phyloP scores from a whole-genome alignment of 1,284 basidiomycete species.

The Papiliotrema nemorosa region DNA sequence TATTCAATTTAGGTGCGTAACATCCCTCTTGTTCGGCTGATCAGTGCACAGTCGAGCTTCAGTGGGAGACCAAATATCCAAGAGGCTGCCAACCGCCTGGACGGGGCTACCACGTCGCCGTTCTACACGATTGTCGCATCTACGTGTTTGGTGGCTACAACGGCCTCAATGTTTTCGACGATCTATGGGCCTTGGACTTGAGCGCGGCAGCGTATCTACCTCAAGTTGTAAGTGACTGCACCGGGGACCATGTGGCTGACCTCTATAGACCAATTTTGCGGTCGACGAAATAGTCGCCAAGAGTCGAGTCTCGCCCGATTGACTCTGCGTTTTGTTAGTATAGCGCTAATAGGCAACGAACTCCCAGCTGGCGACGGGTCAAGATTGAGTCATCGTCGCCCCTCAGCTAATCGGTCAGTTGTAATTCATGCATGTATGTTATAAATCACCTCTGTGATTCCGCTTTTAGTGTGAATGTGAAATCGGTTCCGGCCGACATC shows the following conservation, averaged over 20 bases:
- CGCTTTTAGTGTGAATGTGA: too few relatives aligned
- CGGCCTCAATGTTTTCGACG: slow-evolving; percentile 73
- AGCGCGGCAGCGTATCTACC: slow-evolving; percentile 86
- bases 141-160: slow-evolving; percentile 88
- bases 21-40: slow-evolving; percentile 10
- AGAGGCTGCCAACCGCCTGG: slow-evolving; percentile 64
- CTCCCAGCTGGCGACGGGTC: too few relatives aligned
- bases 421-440: too few relatives aligned
- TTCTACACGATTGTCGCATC: slow-evolving; percentile 76
- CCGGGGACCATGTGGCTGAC: not conserved
- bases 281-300: slow-evolving; percentile 29
- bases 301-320: too few relatives aligned
- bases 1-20: slow-evolving; percentile 74
- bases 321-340: too few relatives aligned
- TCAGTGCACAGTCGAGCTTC: slow-evolving; percentile 56
- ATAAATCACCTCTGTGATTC: too few relatives aligned
- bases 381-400: too few relatives aligned
- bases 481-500: too few relatives aligned
- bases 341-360: too few relatives aligned
- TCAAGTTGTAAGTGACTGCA: slow-evolving; percentile 59
- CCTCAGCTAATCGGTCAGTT: too few relatives aligned
- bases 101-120: slow-evolving; percentile 70
- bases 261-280: slow-evolving; percentile 39
- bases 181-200: slow-evolving; percentile 78
- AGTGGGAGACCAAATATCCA: slow-evolving; percentile 61